A percentile compares a stretch with the other conserved stretches of the same genome.
Conservation (phyloP, 2,329 filamentous ascomycete species). For the Fusarium caatingaense region DNA sequence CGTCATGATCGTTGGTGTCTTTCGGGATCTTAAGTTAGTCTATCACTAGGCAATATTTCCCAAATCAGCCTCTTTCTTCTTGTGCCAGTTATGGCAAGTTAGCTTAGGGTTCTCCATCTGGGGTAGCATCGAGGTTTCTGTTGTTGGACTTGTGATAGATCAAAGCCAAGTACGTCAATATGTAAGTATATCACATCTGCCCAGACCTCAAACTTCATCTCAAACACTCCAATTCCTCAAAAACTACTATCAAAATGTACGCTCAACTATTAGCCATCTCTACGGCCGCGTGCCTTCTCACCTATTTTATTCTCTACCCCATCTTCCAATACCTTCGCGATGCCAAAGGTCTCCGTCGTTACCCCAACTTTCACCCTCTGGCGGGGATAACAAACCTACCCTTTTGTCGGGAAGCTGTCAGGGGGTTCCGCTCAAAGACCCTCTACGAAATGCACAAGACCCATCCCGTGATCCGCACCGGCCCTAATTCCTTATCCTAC, state of each 20-base stretch:
- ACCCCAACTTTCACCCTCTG: constrained; percentile 40
- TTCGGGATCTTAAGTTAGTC: background rate
- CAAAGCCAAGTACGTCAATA: background rate
- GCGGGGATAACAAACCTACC: constrained; percentile 38
- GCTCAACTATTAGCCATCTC: constrained; percentile 23
- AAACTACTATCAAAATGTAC: constrained; percentile 33
- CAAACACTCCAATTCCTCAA: background rate
- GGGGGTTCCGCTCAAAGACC: constrained; percentile 58
- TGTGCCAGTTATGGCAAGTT: constrained; percentile 16
- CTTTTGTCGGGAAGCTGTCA: constrained; percentile 37
- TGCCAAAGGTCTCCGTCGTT: constrained; percentile 52
- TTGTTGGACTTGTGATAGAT: background rate
- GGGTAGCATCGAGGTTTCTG: background rate
- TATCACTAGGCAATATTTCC: constrained; percentile 4
- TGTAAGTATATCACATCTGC: constrained; percentile 15
- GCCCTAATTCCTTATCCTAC: constrained; percentile 46
- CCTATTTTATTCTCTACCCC: constrained; percentile 35
- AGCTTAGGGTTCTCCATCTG: background rate
- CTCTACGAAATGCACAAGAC: constrained; percentile 60
- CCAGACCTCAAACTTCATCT: background rate
- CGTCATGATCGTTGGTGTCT: background rate
- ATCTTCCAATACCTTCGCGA: constrained; percentile 41
- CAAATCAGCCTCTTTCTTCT: constrained; percentile 6
- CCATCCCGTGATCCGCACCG: constrained; percentile 48
- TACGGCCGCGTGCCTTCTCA: constrained; percentile 14